A percentile compares a stretch with the other conserved stretches of the same genome.
Evolutionary conservation across 257 asterid genomes (phyloP).

Genomic region (Echites panduratus): DNA sequence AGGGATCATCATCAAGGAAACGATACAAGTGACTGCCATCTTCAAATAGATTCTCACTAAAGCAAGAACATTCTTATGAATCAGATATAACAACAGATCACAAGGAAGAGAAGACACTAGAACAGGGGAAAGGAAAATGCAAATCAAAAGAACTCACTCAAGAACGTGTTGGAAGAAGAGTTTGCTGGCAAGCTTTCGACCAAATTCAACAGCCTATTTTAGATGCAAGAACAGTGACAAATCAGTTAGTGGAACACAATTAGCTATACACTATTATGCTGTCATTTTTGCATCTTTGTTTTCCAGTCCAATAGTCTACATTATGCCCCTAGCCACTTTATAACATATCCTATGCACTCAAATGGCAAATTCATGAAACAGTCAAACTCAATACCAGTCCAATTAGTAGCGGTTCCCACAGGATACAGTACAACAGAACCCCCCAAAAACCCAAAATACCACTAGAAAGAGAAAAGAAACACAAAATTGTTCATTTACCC

Average conservation of each 20-base stretch:
- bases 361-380: neutral
- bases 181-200: constrained; percentile 65
- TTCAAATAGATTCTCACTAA: constrained; percentile 68
- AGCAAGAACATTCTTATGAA: constrained; percentile 9
- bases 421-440: too few species aligned
- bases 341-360: neutral
- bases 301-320: neutral
- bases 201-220: constrained; percentile 81
- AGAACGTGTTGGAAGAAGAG: constrained; percentile 69
- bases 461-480: neutral
- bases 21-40: constrained; percentile 77
- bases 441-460: neutral
- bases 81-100: neutral
- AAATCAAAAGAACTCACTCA: constrained; percentile 48
- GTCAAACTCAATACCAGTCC: neutral
- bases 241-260: neutral
- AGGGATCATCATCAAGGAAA: constrained; percentile 78
- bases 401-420: neutral
- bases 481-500: neutral
- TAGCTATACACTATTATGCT: neutral
- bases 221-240: constrained; percentile 19
- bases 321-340: neutral
- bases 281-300: neutral
- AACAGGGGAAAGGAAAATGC: constrained; percentile 2
- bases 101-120: neutral